Evolutionary conservation across 2,329 filamentous ascomycete genomes (phyloP), one percentile per base, ranked within the genome.

Genomic region (Clonostachys rhizophaga): DNA sequence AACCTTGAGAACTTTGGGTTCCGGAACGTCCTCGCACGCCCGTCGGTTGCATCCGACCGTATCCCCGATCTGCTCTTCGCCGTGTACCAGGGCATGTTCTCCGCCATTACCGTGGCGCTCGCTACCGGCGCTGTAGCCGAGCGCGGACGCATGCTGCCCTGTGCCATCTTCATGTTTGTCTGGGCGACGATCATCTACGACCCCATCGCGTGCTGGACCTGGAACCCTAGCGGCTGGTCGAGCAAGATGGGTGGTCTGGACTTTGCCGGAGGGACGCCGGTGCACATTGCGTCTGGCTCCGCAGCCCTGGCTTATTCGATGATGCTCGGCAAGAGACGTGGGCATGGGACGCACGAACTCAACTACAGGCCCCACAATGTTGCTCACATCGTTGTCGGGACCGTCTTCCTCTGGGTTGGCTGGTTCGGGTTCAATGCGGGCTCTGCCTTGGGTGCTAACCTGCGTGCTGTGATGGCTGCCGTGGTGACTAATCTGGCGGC

Each of bases 351-450:
- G 30, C 86, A 91, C 61, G 89, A 92, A 65, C 76, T 95, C 57
- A 95, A 95, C 71, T 95, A 92, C 67, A 86, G 91, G 44, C 91
- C 91, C 10, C 91, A 96, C 72, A 95, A 95, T 58, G 89, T 95
- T 42, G 94, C 90, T 5, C 89, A 95, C 64, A 91, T 96, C 55
- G 89, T 95, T 45, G 87, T 95, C 47, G 91, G 91, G 33, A 95
- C 91, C 4, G 89, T 95, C 42, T 95, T 96, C 70, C 83, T 96
- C 14, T 96, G 91, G 90, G 87, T 95, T 14, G 91, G 91, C 46
- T 96, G 90, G 91, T 95, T 95, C 60, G 91, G 91, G 43, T 96
- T 96, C 81, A 96, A 95, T 58, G 89, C 88, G 44, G 90, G 90
- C 53, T 91, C 86, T 14, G 90, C 89, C 13, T 74, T 94, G 47